Conservation (phyloP, 2,329 filamentous ascomycete species). For the Dactylonectria estremocensis region DNA sequence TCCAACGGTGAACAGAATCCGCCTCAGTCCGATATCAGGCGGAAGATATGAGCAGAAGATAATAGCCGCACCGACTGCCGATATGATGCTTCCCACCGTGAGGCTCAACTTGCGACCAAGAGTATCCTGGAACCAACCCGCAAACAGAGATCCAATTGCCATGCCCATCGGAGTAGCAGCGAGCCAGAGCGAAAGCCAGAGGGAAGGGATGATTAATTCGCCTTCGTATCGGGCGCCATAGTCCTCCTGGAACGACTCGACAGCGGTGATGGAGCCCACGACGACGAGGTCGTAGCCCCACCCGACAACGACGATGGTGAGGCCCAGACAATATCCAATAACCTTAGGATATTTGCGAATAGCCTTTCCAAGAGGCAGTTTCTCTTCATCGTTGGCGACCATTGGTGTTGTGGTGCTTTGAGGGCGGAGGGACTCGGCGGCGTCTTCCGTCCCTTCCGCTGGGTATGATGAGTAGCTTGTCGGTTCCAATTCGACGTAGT, state of each 20-base stretch:
- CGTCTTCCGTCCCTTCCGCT: slow-evolving; percentile 8
- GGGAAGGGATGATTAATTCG: slow-evolving; percentile 42
- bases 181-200: slow-evolving; percentile 51
- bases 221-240: slow-evolving; percentile 47
- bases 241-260: slow-evolving; percentile 49
- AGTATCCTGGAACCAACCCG: slow-evolving; percentile 49
- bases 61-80: slow-evolving; percentile 40
- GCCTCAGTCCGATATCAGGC: slow-evolving; percentile 23
- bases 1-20: slow-evolving; percentile 46
- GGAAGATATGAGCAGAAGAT: slow-evolving; percentile 50
- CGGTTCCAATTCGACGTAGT: slow-evolving; percentile 33
- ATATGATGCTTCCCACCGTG: slow-evolving; percentile 45
- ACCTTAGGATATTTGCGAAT: slow-evolving; percentile 48
- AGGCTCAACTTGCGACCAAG: slow-evolving; percentile 47
- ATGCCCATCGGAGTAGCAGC: slow-evolving; percentile 40
- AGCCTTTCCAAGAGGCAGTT: slow-evolving; percentile 46
- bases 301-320: slow-evolving; percentile 49
- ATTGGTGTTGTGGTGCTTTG: background rate
- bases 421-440: background rate
- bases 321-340: slow-evolving; percentile 44
- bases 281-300: slow-evolving; percentile 51
- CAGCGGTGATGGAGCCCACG: slow-evolving; percentile 47
- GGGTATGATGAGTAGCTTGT: slow-evolving; percentile 22
- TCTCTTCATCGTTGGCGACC: slow-evolving; percentile 28
- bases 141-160: slow-evolving; percentile 44